Evolutionary conservation across 805 yeast genomes (phyloP).

Genomic region (Pichia thaimueangensis): DNA sequence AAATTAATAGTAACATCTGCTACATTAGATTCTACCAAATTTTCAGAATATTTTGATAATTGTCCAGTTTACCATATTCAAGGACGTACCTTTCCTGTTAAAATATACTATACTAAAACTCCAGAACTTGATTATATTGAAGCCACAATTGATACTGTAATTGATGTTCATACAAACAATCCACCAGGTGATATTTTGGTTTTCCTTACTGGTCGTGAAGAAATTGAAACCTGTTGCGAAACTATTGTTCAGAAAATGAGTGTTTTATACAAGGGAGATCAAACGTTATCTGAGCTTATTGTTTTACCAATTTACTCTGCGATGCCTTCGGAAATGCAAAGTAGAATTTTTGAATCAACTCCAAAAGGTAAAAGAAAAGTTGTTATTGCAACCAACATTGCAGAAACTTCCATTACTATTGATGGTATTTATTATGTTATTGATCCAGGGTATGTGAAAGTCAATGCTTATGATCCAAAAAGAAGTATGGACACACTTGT

Average conservation of each 20-base stretch:
- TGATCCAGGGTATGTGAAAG: conserved; percentile 92
- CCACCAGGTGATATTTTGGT: conserved; percentile 75
- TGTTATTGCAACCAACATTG: conserved; percentile 91
- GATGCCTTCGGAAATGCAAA: conserved; percentile 84
- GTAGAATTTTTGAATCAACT: conserved; percentile 82
- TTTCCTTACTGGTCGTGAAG: conserved; percentile 88
- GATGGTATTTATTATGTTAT: conserved; percentile 89
- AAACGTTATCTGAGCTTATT: conserved; percentile 53
- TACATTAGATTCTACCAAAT: conserved; percentile 83
- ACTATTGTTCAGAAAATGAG: conserved; percentile 59
- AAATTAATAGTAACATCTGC: conserved; percentile 87
- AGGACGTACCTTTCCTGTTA: conserved; percentile 90
- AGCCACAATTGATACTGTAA: conserved; percentile 75
- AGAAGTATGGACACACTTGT: conserved; percentile 86
- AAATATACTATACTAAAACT: conserved; percentile 66
- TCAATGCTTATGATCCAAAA: conserved; percentile 81
- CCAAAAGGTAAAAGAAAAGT: conserved; percentile 81
- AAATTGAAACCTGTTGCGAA: conserved; percentile 86
- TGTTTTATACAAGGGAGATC: conserved; percentile 44
- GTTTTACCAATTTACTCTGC: conserved; percentile 88
- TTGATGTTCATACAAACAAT: conserved; percentile 80
- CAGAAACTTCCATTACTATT: conserved; percentile 94
- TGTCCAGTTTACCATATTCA: conserved; percentile 85
- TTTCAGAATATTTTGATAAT: conserved; percentile 64
- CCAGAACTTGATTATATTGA: conserved; percentile 86